phyloP scores from a whole-genome alignment of 2,329 filamentous ascomycete genomes.

The Colletotrichum somersetense region DNA sequence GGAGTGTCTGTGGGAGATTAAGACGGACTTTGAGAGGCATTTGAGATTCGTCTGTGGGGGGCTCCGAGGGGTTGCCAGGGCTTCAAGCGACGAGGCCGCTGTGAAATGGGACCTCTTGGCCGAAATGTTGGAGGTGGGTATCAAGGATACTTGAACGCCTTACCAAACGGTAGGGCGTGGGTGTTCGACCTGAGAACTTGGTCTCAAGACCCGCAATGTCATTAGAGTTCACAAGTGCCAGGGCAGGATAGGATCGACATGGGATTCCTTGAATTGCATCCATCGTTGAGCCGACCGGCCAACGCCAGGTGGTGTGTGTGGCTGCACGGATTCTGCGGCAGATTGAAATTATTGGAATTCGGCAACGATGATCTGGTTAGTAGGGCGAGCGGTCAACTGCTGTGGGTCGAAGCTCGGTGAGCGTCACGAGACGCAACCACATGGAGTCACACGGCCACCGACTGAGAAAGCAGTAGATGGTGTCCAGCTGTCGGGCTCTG shows the following conservation, averaged over 20 bases:
- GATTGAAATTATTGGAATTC: constrained; percentile 30
- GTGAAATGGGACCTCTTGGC: constrained; percentile 84
- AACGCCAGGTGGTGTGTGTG: constrained; percentile 11
- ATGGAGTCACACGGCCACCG: constrained; percentile 23
- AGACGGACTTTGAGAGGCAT: constrained; percentile 72
- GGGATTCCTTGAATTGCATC: constrained; percentile 41
- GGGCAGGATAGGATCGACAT: constrained; percentile 35
- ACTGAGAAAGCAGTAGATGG: background rate
- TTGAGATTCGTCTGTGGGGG: constrained; percentile 80
- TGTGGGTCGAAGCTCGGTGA: constrained; percentile 27
- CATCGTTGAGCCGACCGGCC: constrained; percentile 16
- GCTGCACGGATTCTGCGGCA: constrained; percentile 29
- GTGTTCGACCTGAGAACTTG: constrained; percentile 26
- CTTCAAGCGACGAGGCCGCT: constrained; percentile 71
- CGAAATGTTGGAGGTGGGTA: constrained; percentile 77
- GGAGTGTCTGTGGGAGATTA: constrained; percentile 68
- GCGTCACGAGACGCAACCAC: constrained; percentile 8
- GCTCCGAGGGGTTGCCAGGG: constrained; percentile 79
- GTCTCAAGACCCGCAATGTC: constrained; percentile 36
- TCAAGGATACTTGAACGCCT: constrained; percentile 40
- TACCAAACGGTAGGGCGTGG: constrained; percentile 13
- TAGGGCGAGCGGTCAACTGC: constrained; percentile 15
- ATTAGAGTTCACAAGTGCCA: constrained; percentile 36
- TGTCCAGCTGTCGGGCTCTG: background rate
- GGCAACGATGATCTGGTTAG: constrained; percentile 22